Evolutionary conservation across 2,329 filamentous ascomycete genomes (phyloP), one percentile per base, ranked within the genome.

Genomic region (Aspergillus uvarum): DNA sequence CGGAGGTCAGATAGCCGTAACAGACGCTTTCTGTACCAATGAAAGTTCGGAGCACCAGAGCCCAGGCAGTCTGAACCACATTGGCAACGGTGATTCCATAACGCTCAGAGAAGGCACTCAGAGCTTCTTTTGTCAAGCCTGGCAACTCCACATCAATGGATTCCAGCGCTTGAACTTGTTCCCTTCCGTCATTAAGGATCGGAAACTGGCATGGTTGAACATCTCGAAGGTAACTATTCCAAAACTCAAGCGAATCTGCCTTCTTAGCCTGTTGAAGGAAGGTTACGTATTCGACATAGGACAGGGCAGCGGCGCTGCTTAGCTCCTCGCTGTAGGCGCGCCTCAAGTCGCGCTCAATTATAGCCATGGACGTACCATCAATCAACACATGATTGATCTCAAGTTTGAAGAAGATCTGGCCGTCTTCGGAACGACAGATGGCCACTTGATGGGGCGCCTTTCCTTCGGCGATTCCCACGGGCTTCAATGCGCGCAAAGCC

Each of bases 381-480:
- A 72, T 74, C 56, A 80, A 74, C 12, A 74, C 73, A 61, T 81
- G 79, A 61, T 73, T 79, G 57, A 81, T 74, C 48, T 80, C 77
- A 4, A 80, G 64, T 52, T 73, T 74, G 47, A 74, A 71, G 64
- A 74, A 71, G 0, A 78, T 16, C 11, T 26, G 14, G 22, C 47
- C 24, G 8, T 51, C 54, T 29, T 21, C 26, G 31, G 44, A 47
- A 26, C 16, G 38, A 35, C 19, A 54, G 32, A 42, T 16, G 32
- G 14, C 26, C 35, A 42, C 11, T 42, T 42, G 35, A 42, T 42
- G 35, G 35, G 35, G 35, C 14, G 35, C 35, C 35, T 42, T 42
- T 42, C 35, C 35, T 42, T 42, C 35, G 14, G 35, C 11, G 35
- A 42, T 42, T n/a, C 35, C 35, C 35, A 42, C 35, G 5, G 35